Base-by-base conservation (phyloP, 2,329 filamentous ascomycete species). In the Mycocentrospora acerina region DNA sequence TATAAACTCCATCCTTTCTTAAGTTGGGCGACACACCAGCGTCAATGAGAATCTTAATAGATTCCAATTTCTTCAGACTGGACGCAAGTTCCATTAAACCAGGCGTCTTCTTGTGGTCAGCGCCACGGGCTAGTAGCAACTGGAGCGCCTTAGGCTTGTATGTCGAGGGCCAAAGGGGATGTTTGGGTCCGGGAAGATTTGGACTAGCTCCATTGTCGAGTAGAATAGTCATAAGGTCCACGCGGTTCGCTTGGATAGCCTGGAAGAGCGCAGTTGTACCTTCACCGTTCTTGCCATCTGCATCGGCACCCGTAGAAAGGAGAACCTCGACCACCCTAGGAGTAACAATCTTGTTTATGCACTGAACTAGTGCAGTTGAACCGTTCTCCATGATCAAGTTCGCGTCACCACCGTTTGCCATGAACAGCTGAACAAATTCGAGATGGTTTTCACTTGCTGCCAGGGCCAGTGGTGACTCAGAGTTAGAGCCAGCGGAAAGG, bases 121-220 rank as follows among this genome's bases (percentile, higher is more conserved):
- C 82, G 2, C 81, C 82, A 17, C 77, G 76, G 2, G 67, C 48
- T 1, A 85, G 75, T 13, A 87, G 70, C 2, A 82, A 62, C 51
- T 79, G 72, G 22, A 86, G 67, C 43, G 78, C 82, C 7, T 71
- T 65, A 0, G 81, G 71, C 35, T 82, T 74, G 62, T 81, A 79
- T 0, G 76, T 77, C 0, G 82, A 73, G 2, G 81, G 80, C 83
- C 83, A 83, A 16, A 87, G 72, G 64, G 82, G 78, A 66, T 86
- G 80, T 62, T 85, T 84, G 9, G 82, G 82, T 1, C 80, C 82
- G 2, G 83, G 83, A 5, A 86, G 69, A 57, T 88, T 87, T 7
- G 82, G 77, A 52, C 86, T 77, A 2, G 83, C 84, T 3, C 78
- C 76, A 37, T 82, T 74, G 35, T 85, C 73, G 2, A 82, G 64